phyloP scores from a whole-genome alignment of 768 basidiomycete genomes.

The Hysterangium stoloniferum region DNA sequence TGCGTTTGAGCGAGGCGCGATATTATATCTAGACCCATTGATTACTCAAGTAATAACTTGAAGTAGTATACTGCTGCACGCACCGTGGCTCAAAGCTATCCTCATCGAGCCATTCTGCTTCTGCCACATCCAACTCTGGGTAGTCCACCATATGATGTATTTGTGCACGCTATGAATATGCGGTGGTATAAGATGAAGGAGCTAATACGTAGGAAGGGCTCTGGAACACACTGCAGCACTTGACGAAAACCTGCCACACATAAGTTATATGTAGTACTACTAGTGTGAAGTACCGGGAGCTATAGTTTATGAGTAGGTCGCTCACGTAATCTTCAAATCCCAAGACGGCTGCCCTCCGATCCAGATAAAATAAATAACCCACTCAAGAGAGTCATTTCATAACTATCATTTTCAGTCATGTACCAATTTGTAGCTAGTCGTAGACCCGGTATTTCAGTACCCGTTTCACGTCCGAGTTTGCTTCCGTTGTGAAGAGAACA shows the following conservation, averaged over 20 bases:
- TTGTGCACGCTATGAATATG: conserved; percentile 8
- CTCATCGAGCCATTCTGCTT: conserved; percentile 54
- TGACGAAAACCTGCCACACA: conserved; percentile 9
- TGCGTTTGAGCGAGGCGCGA: conserved; percentile 72
- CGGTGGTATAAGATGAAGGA: neutral
- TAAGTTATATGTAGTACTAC: too few relatives aligned
- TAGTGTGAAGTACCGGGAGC: too few relatives aligned
- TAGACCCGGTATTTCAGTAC: too few relatives aligned
- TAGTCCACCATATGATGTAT: conserved; percentile 37
- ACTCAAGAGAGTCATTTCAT: too few relatives aligned
- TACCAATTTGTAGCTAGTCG: too few relatives aligned
- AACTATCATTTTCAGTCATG: too few relatives aligned
- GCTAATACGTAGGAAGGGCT: neutral
- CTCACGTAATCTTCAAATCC: too few relatives aligned
- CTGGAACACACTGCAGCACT: conserved; percentile 4
- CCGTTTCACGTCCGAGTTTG: too few relatives aligned
- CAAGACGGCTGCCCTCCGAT: too few relatives aligned
- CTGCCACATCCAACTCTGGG: conserved; percentile 22
- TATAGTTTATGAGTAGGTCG: too few relatives aligned
- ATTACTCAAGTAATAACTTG: conserved; percentile 1
- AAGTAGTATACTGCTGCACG: neutral
- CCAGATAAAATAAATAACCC: too few relatives aligned
- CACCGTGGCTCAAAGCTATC: conserved; percentile 43
- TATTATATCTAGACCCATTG: conserved; percentile 56
- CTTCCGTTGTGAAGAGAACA: too few relatives aligned